These are phyloP conservation scores for Astrothelium macrocarpum DNA, from an alignment of 495 filamentous ascomycete species.

Conservation along the genomic window DNA sequence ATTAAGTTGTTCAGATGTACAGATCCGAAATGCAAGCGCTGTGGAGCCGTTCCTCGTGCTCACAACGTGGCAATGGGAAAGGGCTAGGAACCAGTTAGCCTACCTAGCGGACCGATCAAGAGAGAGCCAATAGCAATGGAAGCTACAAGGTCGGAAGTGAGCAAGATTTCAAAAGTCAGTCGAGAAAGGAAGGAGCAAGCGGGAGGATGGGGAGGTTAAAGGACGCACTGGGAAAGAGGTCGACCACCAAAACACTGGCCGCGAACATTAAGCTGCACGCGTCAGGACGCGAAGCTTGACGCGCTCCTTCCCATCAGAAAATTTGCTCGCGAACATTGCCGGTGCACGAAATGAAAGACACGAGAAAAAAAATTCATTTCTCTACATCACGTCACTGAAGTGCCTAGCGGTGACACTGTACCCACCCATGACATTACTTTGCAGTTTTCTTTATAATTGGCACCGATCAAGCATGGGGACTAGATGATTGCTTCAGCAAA, in stretches of 20 bases:
- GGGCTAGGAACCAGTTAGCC: neutral
- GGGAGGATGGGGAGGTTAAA: neutral
- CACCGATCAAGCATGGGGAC: neutral
- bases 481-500: neutral
- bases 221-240: neutral
- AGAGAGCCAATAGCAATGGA: neutral
- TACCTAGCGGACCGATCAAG: too few species aligned
- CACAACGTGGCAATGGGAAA: neutral
- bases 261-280: neutral
- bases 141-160: neutral
- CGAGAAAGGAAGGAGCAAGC: neutral
- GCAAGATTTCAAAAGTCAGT: neutral
- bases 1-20: neutral
- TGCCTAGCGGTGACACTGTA: neutral
- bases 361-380: neutral
- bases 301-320: neutral
- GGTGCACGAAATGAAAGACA: neutral
- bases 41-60: neutral
- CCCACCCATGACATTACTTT: neutral
- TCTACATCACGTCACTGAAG: neutral
- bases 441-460: neutral
- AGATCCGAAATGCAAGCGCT: neutral
- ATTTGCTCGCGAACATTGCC: neutral
- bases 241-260: conserved; percentile 1
- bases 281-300: neutral